A percentile compares a stretch with the other conserved stretches of the same genome.
phyloP scores from a whole-genome alignment of 805 yeast species.

The Jamesozyma gamospora region DNA sequence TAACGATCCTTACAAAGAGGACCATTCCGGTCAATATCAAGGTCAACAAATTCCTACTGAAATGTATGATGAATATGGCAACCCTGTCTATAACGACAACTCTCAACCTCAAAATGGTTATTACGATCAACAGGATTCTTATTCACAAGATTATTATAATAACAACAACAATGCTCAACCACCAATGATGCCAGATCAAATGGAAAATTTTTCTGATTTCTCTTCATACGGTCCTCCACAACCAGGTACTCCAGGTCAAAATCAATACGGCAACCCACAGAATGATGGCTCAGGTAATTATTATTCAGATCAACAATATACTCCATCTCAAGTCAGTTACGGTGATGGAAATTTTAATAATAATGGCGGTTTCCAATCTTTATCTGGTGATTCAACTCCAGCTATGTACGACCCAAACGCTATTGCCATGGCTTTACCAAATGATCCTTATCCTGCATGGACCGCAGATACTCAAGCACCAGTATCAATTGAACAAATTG shows the following conservation, averaged over 20 bases:
- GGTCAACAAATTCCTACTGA: slow-evolving; percentile 5
- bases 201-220: slow-evolving; percentile 60
- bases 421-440: slow-evolving; percentile 59
- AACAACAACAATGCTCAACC: slow-evolving; percentile 26
- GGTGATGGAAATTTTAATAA: slow-evolving; percentile 37
- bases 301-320: slow-evolving; percentile 37
- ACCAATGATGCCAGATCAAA: slow-evolving; percentile 31
- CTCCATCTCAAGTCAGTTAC: slow-evolving; percentile 81
- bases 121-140: slow-evolving; percentile 21
- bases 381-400: slow-evolving; percentile 93
- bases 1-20: slow-evolving; percentile 2
- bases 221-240: slow-evolving; percentile 49
- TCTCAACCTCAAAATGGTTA: not conserved
- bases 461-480: slow-evolving; percentile 92
- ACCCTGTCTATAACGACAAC: slow-evolving; percentile 31
- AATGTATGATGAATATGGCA: slow-evolving; percentile 32
- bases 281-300: not conserved
- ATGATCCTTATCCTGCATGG: slow-evolving; percentile 99
- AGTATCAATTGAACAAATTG: slow-evolving; percentile 72
- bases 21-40: slow-evolving; percentile 21
- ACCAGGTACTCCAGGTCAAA: slow-evolving; percentile 41
- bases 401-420: slow-evolving; percentile 61
- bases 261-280: not conserved
- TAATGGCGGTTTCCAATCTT: slow-evolving; percentile 42
- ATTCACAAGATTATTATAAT: slow-evolving; percentile 6